A percentile compares a stretch with the other conserved stretches of the same genome.
Evolutionary conservation across 1,284 basidiomycete genomes (phyloP).

Genomic region (Cerioporus squamosus): DNA sequence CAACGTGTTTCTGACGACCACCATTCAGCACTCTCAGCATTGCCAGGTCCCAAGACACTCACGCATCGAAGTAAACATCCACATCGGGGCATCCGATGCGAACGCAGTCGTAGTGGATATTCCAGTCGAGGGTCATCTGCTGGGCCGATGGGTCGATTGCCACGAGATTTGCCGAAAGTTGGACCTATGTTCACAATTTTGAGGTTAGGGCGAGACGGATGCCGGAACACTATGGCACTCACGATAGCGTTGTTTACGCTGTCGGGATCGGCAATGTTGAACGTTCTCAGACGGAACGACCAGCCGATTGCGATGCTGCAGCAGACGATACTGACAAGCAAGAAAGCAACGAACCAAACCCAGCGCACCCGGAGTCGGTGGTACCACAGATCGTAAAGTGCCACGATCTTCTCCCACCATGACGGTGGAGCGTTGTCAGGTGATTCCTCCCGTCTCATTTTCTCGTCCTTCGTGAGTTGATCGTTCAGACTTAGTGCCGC

Average conservation of each 20-base stretch:
- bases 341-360: constrained; percentile 2
- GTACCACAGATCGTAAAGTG: constrained; percentile 1
- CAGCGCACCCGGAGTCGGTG: constrained; percentile 9
- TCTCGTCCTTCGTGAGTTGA: background rate
- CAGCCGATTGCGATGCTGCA: constrained; percentile 23
- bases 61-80: constrained; percentile 28
- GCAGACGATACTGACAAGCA: constrained; percentile 9
- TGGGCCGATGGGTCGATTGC: constrained; percentile 20
- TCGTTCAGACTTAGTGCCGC: background rate
- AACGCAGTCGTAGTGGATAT: constrained; percentile 16
- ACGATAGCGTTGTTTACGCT: constrained; percentile 9
- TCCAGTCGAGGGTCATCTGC: constrained; percentile 27
- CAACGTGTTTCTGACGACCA: constrained; percentile 17
- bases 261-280: constrained; percentile 16
- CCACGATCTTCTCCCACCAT: background rate
- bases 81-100: constrained; percentile 20
- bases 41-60: background rate
- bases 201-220: background rate
- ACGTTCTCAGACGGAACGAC: constrained; percentile 22
- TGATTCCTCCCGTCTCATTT: background rate
- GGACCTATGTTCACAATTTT: constrained; percentile 5
- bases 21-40: background rate
- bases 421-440: background rate
- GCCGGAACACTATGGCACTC: background rate
- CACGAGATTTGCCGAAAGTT: constrained; percentile 23